Evolutionary conservation across 108 stramenopile species (phyloP).

Genomic region (Nannochloropsis oceanica): DNA sequence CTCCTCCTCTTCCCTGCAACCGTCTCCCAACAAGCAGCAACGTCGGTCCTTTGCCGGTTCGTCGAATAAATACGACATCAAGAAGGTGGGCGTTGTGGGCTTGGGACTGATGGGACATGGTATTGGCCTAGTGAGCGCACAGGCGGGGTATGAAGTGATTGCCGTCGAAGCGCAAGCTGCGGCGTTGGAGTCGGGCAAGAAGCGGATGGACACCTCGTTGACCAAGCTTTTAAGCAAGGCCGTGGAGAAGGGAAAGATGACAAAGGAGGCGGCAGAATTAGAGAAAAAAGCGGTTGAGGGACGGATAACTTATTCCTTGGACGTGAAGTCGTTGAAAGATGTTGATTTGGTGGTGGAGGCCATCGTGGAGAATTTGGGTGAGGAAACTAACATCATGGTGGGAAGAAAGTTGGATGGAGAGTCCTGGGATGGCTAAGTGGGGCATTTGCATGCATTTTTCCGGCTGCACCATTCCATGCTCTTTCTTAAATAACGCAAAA

Average conservation of each 20-base stretch:
- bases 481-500: too few relatives aligned
- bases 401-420: too few relatives aligned
- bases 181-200: slow-evolving; percentile 17
- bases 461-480: too few relatives aligned
- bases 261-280: slow-evolving; percentile 43
- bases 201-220: slow-evolving; percentile 33
- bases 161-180: slow-evolving; percentile 31
- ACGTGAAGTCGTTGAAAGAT: slow-evolving; percentile 51
- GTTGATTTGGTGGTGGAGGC: slow-evolving; percentile 83
- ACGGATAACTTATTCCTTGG: slow-evolving; percentile 63
- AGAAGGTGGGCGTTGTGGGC: slow-evolving; percentile 79
- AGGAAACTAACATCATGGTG: background rate
- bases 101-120: slow-evolving; percentile 99
- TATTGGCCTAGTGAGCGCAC: slow-evolving; percentile 59
- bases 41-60: background rate
- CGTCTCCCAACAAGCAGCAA: background rate
- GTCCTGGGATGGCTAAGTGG: too few relatives aligned
- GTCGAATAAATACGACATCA: slow-evolving; percentile 22
- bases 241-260: slow-evolving; percentile 60
- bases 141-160: slow-evolving; percentile 53
- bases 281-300: slow-evolving; percentile 19
- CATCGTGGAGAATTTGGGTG: slow-evolving; percentile 77
- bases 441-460: too few relatives aligned
- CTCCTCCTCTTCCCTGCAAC: background rate
- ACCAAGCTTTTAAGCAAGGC: slow-evolving; percentile 32